A percentile compares a stretch with the other conserved stretches of the same genome.
Conservation (phyloP, 1,139 yeast species). For the Arxiozyma telluris region DNA sequence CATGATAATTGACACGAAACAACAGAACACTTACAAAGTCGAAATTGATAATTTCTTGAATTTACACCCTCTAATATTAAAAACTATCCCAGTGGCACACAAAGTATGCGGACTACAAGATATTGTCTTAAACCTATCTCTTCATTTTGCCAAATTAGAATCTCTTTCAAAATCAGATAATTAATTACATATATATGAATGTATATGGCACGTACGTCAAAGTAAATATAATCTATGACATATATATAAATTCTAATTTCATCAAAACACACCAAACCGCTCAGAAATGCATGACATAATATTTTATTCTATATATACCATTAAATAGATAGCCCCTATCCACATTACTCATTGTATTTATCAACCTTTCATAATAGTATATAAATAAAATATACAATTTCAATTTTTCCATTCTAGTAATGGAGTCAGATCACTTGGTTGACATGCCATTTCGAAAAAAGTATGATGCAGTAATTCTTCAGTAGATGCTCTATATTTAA, state of each 20-base stretch:
- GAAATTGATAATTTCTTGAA: slow-evolving; percentile 10
- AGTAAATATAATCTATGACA: not conserved
- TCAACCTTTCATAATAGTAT: not conserved
- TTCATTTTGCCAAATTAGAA: slow-evolving; percentile 21
- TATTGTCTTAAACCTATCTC: slow-evolving; percentile 22
- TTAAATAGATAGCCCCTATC: too few relatives aligned
- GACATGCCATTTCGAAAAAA: slow-evolving; percentile 67
- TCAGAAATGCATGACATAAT: not conserved
- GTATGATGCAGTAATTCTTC: slow-evolving; percentile 78
- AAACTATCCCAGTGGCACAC: slow-evolving; percentile 31
- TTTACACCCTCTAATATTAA: slow-evolving; percentile 34
- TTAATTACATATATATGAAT: not conserved
- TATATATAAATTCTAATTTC: not conserved
- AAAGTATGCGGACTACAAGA: slow-evolving; percentile 29
- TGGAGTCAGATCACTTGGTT: slow-evolving; percentile 55
- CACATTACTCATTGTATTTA: too few relatives aligned
- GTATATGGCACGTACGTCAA: not conserved
- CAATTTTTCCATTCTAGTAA: slow-evolving; percentile 58
- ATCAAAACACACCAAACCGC: not conserved
- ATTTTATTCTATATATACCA: not conserved
- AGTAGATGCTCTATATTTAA: slow-evolving; percentile 81
- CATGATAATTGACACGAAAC: slow-evolving; percentile 20
- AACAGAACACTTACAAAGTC: slow-evolving; percentile 6
- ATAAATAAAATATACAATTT: not conserved
- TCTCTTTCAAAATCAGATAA: not conserved